A percentile compares a stretch with the other conserved stretches of the same genome.
These are phyloP conservation scores for Breviolum minutum DNA, from an alignment of 73 alveolate genomes.

Conservation along the genomic window DNA sequence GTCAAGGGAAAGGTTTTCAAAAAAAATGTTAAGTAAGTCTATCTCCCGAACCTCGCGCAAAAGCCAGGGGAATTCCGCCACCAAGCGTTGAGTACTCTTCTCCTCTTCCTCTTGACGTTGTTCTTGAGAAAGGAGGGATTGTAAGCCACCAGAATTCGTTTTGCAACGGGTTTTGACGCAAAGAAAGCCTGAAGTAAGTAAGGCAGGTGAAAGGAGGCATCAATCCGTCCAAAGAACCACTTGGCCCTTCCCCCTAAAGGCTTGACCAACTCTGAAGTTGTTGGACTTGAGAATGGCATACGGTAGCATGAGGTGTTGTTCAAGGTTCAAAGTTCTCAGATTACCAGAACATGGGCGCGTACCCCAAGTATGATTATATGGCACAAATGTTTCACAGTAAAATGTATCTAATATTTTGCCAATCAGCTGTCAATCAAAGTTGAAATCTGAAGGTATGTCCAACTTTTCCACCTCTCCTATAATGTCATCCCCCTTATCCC, in stretches of 20 bases:
- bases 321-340: no score
- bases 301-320: no score
- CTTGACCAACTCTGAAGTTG: neutral
- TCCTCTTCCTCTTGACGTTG: conserved; percentile 18
- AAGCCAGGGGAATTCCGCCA: conserved; percentile 55
- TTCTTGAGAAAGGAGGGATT: conserved; percentile 1
- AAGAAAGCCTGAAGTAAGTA: neutral
- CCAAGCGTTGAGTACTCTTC: conserved; percentile 5
- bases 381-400: no score
- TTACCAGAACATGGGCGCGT: no score
- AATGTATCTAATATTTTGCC: neutral
- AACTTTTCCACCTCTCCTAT: neutral
- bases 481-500: neutral
- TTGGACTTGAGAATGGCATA: no score
- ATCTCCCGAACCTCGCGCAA: neutral
- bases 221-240: no score
- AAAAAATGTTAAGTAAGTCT: neutral
- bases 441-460: neutral
- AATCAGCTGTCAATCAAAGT: neutral
- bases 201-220: neutral
- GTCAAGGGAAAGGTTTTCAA: neutral
- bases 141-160: conserved; percentile 59
- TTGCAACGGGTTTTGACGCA: conserved; percentile 54
- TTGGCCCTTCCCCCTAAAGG: neutral
- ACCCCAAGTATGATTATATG: no score